Evolutionary conservation across 2,329 filamentous ascomycete species (phyloP), one percentile per base, ranked within the genome.

Genomic region (Delphinella strobiligena): DNA sequence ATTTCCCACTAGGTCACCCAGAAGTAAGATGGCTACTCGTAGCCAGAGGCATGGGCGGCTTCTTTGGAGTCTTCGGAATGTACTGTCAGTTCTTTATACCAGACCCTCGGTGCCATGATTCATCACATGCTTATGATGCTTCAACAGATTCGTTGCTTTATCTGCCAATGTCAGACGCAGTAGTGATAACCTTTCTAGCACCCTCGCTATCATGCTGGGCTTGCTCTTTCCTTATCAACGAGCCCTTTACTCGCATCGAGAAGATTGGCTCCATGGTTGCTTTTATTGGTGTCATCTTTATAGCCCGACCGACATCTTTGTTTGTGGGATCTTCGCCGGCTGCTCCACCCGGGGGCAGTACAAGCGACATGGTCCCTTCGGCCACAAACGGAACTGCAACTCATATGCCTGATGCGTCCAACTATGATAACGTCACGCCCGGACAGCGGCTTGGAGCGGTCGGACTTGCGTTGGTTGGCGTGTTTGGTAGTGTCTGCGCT

Each of bases 121-220:
- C 43, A 15, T 31, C 35, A 32, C n/a, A 47, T 43, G 38, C 40
- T 40, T 9, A 34, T 19, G n/a, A 38, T 12, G 3, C 18, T 7
- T 5, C 12, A 4, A 7, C 41, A 69, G 68, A 78, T 51, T 80
- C 75, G 5, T 62, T 83, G 42, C 72, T 83, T 54, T 93, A 93
- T 51, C 72, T 94, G 3, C 83, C 85, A 0, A 70, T 94, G 2
- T 82, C 85, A 12, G 87, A 94, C 56, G 86, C 87, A 2, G 91
- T 84, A 0, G 87, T 94, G 24, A 80, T 95, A 38, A 91, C 85
- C 7, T 95, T 94, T 55, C 69, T 94, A 4, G 75, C 82, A 0
- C 88, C 88, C 0, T 80, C 80, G 11, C 68, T 93, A 4, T 75
- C 84, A 15, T 85, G 83, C 42, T 85, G 88, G 63, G 72, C 82